Base-by-base conservation (phyloP, 169 alveolate species). In the Cryptosporidium sp. region DNA sequence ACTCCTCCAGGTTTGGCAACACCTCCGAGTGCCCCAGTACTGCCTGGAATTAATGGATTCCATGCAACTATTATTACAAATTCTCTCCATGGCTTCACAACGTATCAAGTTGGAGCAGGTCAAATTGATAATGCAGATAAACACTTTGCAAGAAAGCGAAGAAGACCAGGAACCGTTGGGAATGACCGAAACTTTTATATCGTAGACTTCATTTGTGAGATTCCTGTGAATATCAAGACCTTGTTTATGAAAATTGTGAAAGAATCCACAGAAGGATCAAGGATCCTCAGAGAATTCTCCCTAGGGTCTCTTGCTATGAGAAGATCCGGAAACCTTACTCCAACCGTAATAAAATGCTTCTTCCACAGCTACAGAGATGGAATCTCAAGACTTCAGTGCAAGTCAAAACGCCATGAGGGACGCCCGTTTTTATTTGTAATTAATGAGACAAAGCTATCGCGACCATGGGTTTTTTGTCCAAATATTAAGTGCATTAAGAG, bases 381-480 rank as follows among this genome's bases (percentile, higher is more conserved):
- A 8, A 80, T 62, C 21, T 80, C 89, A 26, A 80, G 89, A 53
- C 70, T 80, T 26, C 89, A 80, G 26, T 80, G 80, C 26, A 80
- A 80, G 33, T 44, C 89, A 10, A 80, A 65, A 33, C 73, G 89
- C 16, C 68, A 80, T 39, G 89, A 80, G 23, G 89, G 89, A 10
- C 56, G 89, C 9, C 89, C 73, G 3, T 80, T 80, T 44, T 26
- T 80, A 26, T 80, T 80, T 62, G 75, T 80, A 80, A 80, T 80
- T 18, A 80, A 80, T 65, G 89, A 80, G 56, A 80, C 89, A 29
- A 80, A 80, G 70, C 23, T 80, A 14, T 80, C 89, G 42, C 69
- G 89, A 7, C 89, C 89, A 35, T 80, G 89, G 89, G 89, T 80
- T 16, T 80, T 80, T 29, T 80, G 89, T 39, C 89, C 89, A 3